Conservation (phyloP, 768 basidiomycete genomes). For the Scleroderma citrinum region DNA sequence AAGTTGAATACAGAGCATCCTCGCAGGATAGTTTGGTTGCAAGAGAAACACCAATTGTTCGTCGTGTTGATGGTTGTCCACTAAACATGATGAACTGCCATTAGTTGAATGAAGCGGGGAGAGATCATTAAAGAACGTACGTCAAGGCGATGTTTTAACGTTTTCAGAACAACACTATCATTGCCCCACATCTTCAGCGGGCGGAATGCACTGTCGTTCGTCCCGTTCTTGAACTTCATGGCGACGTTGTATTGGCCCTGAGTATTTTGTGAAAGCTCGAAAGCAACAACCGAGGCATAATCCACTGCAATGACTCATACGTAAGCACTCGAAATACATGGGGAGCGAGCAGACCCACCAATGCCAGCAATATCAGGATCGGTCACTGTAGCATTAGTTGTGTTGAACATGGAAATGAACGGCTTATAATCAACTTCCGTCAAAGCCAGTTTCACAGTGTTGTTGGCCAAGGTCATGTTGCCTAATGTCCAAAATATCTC, state of each 20-base stretch:
- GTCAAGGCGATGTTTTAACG: slow-evolving; percentile 12
- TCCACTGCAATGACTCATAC: slow-evolving; percentile 41
- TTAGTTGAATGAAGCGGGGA: neutral
- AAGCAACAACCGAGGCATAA: slow-evolving; percentile 64
- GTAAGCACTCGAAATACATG: neutral
- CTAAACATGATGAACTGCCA: slow-evolving; percentile 5
- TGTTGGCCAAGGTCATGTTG: slow-evolving; percentile 66
- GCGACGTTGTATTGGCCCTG: slow-evolving; percentile 67
- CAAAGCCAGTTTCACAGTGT: slow-evolving; percentile 71
- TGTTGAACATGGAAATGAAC: slow-evolving; percentile 80
- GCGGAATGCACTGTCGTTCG: slow-evolving; percentile 44
- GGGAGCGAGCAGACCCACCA: slow-evolving; percentile 38
- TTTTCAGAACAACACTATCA: slow-evolving; percentile 16
- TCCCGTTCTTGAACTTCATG: slow-evolving; percentile 81
- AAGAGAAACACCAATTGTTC: slow-evolving; percentile 27
- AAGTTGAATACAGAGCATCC: slow-evolving; percentile 28
- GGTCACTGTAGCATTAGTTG: slow-evolving; percentile 56
- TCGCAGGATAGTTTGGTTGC: slow-evolving; percentile 27
- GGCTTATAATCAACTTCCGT: slow-evolving; percentile 82
- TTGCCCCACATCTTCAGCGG: slow-evolving; percentile 63
- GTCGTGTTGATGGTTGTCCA: slow-evolving; percentile 26
- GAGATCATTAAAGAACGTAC: slow-evolving; percentile 9
- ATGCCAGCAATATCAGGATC: slow-evolving; percentile 59
- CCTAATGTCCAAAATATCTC: slow-evolving; percentile 68
- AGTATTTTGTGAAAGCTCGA: slow-evolving; percentile 59